These are phyloP conservation scores for Leonotis leonurus DNA, from an alignment of 257 asterid species.

Conservation along the genomic window DNA sequence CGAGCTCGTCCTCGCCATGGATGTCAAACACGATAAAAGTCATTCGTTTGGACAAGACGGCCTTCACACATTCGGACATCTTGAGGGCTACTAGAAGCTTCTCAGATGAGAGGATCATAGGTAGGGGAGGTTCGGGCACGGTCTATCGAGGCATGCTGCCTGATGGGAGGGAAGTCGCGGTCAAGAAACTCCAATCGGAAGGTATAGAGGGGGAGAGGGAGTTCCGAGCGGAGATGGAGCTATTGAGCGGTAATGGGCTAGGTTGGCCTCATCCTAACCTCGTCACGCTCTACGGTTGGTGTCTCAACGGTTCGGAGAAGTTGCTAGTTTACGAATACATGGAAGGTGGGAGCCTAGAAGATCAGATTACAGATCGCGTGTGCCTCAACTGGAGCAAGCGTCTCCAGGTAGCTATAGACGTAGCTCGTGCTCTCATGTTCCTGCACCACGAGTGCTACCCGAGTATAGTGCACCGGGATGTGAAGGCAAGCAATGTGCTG, in stretches of 20 bases:
- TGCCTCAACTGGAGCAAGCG: conserved; percentile 54
- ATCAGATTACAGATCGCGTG: conserved; percentile 40
- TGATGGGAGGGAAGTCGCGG: conserved; percentile 76
- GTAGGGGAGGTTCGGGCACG: conserved; percentile 82
- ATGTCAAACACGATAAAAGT: conserved; percentile 52
- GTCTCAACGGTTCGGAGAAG: conserved; percentile 74
- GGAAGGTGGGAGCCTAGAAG: conserved; percentile 89
- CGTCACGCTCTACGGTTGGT: conserved; percentile 86
- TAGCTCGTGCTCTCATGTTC: conserved; percentile 69
- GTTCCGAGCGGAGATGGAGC: conserved; percentile 91
- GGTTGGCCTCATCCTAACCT: conserved; percentile 98
- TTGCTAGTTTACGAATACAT: conserved; percentile 79
- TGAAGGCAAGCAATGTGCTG: conserved; percentile 86
- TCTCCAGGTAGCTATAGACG: conserved; percentile 60
- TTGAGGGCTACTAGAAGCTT: conserved; percentile 70
- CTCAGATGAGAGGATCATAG: conserved; percentile 67
- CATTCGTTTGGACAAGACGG: conserved; percentile 66
- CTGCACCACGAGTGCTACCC: conserved; percentile 91
- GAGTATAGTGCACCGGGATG: conserved; percentile 78
- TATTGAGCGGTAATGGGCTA: conserved; percentile 56
- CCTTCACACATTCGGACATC: conserved; percentile 82
- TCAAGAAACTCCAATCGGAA: conserved; percentile 71
- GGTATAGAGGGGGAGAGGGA: conserved; percentile 87
- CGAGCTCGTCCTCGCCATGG: conserved; percentile 69
- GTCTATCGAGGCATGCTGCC: conserved; percentile 80